Percentiles rank a stretch among this genome's conserved stretches.
These are phyloP conservation scores for Mycena latifolia DNA, from an alignment of 768 basidiomycete genomes.

Conservation along the genomic window DNA sequence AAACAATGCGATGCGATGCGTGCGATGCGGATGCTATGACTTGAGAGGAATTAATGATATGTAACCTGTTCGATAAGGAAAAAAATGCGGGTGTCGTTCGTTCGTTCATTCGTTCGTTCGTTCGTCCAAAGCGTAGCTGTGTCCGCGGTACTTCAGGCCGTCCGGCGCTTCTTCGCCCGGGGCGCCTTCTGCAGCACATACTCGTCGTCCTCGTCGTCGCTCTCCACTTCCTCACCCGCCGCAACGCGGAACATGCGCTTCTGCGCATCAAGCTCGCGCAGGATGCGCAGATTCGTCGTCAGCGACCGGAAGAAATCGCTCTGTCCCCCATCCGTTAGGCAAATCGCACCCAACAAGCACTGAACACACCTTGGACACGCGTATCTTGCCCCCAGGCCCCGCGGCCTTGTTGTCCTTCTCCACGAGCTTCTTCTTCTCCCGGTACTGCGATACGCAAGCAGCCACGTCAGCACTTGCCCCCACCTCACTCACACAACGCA, in stretches of 20 bases:
- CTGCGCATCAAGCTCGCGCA: slow-evolving; percentile 72
- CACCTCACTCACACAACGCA: slow-evolving; percentile 40
- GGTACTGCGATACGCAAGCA: slow-evolving; percentile 61
- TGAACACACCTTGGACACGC: slow-evolving; percentile 66
- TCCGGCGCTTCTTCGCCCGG: slow-evolving; percentile 45
- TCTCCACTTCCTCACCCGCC: slow-evolving; percentile 45
- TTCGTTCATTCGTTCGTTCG: slow-evolving; percentile 3
- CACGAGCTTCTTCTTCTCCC: slow-evolving; percentile 68
- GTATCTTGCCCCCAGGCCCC: slow-evolving; percentile 59
- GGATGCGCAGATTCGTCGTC: slow-evolving; percentile 63
- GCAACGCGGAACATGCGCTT: slow-evolving; percentile 53
- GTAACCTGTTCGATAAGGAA: slow-evolving; percentile 2
- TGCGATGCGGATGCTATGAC: slow-evolving; percentile 6
- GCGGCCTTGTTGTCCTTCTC: slow-evolving; percentile 66
- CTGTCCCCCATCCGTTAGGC: slow-evolving; percentile 47
- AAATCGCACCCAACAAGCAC: not conserved
- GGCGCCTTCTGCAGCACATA: slow-evolving; percentile 54
- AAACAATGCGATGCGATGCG: slow-evolving; percentile 13
- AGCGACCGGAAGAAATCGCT: slow-evolving; percentile 79
- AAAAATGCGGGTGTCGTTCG: slow-evolving; percentile 18
- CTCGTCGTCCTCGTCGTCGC: slow-evolving; percentile 67
- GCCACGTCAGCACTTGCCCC: slow-evolving; percentile 19
- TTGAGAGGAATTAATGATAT: slow-evolving; percentile 16
- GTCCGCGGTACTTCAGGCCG: not conserved
- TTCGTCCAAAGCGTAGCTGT: not conserved